Conservation (phyloP, 768 basidiomycete genomes). For the Lactifluus rugatus region DNA sequence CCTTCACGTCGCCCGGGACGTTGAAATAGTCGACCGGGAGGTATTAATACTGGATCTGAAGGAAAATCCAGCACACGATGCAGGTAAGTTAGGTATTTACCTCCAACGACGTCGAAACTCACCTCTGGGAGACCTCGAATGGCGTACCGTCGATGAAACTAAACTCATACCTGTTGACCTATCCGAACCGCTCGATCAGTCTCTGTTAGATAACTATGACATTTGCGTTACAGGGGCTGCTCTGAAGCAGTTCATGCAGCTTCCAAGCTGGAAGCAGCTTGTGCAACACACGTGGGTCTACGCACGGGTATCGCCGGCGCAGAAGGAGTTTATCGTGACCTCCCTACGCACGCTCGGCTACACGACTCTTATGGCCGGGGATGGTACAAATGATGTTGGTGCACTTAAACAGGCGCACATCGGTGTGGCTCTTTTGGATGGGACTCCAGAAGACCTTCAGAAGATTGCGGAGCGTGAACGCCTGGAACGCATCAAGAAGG, state of each 20-base stretch:
- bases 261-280: slow-evolving; percentile 65
- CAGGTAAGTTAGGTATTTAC: slow-evolving; percentile 38
- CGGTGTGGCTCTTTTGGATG: slow-evolving; percentile 87
- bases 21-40: slow-evolving; percentile 95
- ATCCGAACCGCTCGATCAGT: slow-evolving; percentile 60
- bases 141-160: slow-evolving; percentile 89
- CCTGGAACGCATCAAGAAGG: slow-evolving; percentile 87
- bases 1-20: slow-evolving; percentile 89
- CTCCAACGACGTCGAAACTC: not conserved
- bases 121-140: slow-evolving; percentile 55
- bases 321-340: slow-evolving; percentile 94
- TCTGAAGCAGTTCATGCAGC: slow-evolving; percentile 73
- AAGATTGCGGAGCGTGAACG: slow-evolving; percentile 91
- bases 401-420: slow-evolving; percentile 98
- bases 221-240: slow-evolving; percentile 95
- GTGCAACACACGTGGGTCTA: slow-evolving; percentile 98
- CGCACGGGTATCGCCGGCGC: slow-evolving; percentile 89
- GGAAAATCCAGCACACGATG: slow-evolving; percentile 64
- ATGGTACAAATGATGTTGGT: slow-evolving; percentile 98
- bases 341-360: slow-evolving; percentile 85
- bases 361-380: slow-evolving; percentile 94
- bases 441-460: slow-evolving; percentile 82
- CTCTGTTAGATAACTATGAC: slow-evolving; percentile 80
- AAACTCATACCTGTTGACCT: slow-evolving; percentile 84
- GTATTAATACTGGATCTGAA: slow-evolving; percentile 85